A percentile compares a stretch with the other conserved stretches of the same genome.
Evolutionary conservation across 1,284 basidiomycete species (phyloP).

Genomic region (Xerocomus amazonicus): DNA sequence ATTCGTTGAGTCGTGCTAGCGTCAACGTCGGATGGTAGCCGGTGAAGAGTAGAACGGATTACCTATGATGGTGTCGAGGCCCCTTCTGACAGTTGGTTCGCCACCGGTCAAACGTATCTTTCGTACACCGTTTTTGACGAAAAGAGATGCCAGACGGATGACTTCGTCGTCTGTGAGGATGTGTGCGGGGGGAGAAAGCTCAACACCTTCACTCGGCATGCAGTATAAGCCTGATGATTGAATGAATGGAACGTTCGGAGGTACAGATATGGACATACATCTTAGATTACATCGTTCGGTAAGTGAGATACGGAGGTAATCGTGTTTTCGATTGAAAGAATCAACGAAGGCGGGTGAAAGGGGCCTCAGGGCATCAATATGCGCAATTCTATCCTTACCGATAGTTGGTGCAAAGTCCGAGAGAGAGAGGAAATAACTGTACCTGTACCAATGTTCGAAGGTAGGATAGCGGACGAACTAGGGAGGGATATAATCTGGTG

Average conservation of each 20-base stretch:
- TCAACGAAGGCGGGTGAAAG: conserved; percentile 61
- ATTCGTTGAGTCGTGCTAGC: conserved; percentile 52
- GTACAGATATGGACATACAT: conserved; percentile 46
- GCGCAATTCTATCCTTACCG: conserved; percentile 42
- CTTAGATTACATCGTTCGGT: conserved; percentile 87
- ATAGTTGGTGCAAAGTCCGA: neutral
- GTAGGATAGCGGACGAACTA: conserved; percentile 19
- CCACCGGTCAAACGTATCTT: conserved; percentile 89
- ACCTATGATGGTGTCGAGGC: conserved; percentile 73
- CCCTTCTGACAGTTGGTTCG: conserved; percentile 82
- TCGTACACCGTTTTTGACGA: conserved; percentile 78
- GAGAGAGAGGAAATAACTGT: neutral
- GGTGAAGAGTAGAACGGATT: conserved; percentile 5
- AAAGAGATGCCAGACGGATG: conserved; percentile 69
- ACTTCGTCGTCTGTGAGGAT: conserved; percentile 78
- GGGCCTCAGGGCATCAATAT: conserved; percentile 46
- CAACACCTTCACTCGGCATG: conserved; percentile 82
- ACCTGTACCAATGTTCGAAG: conserved; percentile 23
- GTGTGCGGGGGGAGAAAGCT: conserved; percentile 66
- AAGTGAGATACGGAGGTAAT: conserved; percentile 82
- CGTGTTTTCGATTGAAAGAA: conserved; percentile 65
- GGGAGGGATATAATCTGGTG: neutral
- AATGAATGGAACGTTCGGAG: neutral
- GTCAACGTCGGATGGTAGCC: conserved; percentile 15
- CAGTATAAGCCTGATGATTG: conserved; percentile 73